Conservation (phyloP, 352 stramenopile genomes). For the Phytophthora boehmeriae region DNA sequence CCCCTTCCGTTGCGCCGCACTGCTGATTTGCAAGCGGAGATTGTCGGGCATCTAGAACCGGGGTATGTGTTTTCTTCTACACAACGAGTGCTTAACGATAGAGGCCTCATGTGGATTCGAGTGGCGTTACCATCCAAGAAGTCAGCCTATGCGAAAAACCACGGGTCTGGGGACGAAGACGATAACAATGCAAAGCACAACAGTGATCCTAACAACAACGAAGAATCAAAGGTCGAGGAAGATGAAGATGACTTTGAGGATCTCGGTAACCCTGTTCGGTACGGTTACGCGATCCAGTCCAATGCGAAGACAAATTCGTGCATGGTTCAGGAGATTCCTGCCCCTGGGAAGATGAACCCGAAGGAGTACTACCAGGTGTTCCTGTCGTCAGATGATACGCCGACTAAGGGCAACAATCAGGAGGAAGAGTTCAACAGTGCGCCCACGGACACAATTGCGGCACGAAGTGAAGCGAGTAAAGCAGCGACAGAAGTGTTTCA, state of each 20-base stretch:
- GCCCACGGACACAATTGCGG: slow-evolving; percentile 33
- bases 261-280: slow-evolving; percentile 28
- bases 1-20: slow-evolving; percentile 56
- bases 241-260: slow-evolving; percentile 28
- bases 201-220: slow-evolving; percentile 29
- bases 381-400: slow-evolving; percentile 15
- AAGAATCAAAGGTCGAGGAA: slow-evolving; percentile 45
- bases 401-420: slow-evolving; percentile 25
- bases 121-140: slow-evolving; percentile 41
- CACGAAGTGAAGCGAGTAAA: slow-evolving; percentile 39
- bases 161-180: slow-evolving; percentile 8
- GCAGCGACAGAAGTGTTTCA: slow-evolving; percentile 57
- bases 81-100: slow-evolving; percentile 54
- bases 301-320: slow-evolving; percentile 80
- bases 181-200: slow-evolving; percentile 20
- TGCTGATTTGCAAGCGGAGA: slow-evolving; percentile 50
- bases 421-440: slow-evolving; percentile 15
- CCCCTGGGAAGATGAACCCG: slow-evolving; percentile 60
- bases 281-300: slow-evolving; percentile 77
- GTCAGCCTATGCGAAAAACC: slow-evolving; percentile 4
- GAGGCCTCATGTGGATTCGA: slow-evolving; percentile 72
- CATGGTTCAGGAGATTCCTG: slow-evolving; percentile 74
- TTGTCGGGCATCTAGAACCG: slow-evolving; percentile 61
- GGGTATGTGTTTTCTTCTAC: slow-evolving; percentile 61
- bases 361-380: slow-evolving; percentile 62